Conservation (phyloP, 345 rosid genomes). For the Psidium friedrichsthalianum region DNA sequence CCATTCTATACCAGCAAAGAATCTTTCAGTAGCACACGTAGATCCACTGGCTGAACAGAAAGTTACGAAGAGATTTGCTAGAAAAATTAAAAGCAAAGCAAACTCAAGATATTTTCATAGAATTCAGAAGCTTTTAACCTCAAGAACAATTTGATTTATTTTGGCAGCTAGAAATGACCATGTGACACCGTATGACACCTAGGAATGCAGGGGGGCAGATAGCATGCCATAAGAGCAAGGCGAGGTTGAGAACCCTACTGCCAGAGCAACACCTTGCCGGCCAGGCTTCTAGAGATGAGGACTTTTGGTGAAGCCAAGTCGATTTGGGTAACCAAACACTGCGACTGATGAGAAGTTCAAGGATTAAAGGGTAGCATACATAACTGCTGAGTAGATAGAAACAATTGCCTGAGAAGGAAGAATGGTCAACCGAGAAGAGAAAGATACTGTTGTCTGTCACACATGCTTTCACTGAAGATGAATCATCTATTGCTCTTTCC, state of each 20-base stretch:
- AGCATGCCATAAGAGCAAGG: not conserved
- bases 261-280: not conserved
- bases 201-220: not conserved
- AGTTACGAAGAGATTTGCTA: rapidly evolving
- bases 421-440: not conserved
- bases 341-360: not conserved
- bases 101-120: not conserved
- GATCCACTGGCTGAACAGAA: not conserved
- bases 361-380: not conserved
- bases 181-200: not conserved
- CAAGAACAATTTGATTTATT: not conserved
- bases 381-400: not conserved
- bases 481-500: not conserved
- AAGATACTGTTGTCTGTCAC: not conserved
- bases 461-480: not conserved
- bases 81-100: not conserved
- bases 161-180: not conserved
- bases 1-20: not conserved
- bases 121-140: not conserved
- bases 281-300: not conserved
- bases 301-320: not conserved
- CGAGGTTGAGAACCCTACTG: not conserved
- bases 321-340: not conserved
- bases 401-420: not conserved
- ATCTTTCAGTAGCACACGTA: not conserved